Evolutionary conservation across 75 land plant genomes (phyloP).

Genomic region (Selaginella moellendorffii): DNA sequence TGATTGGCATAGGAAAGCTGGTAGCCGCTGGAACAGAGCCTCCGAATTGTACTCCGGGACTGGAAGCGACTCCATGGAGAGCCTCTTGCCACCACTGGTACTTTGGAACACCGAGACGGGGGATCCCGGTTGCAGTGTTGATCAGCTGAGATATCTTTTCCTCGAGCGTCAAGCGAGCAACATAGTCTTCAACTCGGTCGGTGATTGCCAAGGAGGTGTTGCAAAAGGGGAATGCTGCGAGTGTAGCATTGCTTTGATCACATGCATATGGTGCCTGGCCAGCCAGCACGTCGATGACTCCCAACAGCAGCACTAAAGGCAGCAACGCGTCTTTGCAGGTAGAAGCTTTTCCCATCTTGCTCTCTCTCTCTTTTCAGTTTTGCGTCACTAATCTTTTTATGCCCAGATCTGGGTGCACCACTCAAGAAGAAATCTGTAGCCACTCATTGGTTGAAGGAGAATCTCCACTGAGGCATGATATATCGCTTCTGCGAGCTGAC

Average conservation of each 20-base stretch:
- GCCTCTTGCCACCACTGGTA: constrained; percentile 98
- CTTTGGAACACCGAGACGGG: constrained; percentile 56
- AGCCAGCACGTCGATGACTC: no score
- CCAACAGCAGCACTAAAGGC: not conserved
- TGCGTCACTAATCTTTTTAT: no score
- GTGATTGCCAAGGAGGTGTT: constrained; percentile 24
- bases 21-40: constrained; percentile 1
- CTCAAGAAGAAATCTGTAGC: no score
- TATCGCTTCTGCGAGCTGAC: no score
- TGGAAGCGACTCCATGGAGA: constrained; percentile 2
- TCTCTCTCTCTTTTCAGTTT: no score
- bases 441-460: no score
- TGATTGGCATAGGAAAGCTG: constrained; percentile 2
- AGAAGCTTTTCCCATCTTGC: not conserved
- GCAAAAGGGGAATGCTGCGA: constrained; percentile 42
- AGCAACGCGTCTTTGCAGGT: not conserved
- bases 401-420: no score
- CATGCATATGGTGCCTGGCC: constrained; percentile 43
- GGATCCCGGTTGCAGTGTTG: constrained; percentile 41
- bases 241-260: constrained; percentile 24
- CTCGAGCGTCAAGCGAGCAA: constrained; percentile 51
- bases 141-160: constrained; percentile 70
- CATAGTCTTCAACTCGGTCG: constrained; percentile 39
- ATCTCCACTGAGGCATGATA: no score
- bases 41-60: constrained; percentile 1